Conservation (phyloP, 345 rosid genomes). For the Noccaea caerulescens region DNA sequence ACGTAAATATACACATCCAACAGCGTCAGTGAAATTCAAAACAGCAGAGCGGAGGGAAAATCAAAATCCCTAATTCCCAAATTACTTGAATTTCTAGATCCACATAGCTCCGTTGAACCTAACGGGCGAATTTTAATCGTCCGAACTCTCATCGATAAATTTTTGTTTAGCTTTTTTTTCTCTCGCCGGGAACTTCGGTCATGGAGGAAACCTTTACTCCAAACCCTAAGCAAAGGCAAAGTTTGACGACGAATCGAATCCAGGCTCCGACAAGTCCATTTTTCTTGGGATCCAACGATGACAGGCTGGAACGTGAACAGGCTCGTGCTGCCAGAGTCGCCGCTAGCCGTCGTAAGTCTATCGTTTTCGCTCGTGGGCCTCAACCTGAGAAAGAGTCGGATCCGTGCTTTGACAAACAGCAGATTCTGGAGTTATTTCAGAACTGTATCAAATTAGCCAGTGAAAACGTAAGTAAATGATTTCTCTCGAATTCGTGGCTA, state of each 20-base stretch:
- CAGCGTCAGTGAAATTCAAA: conserved; percentile 45
- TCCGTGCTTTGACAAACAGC: conserved; percentile 72
- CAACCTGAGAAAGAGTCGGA: conserved; percentile 47
- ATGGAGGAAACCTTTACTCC: conserved; percentile 84
- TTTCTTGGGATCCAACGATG: conserved; percentile 84
- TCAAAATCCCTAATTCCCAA: conserved; percentile 40
- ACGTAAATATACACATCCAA: background rate
- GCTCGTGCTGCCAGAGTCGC: conserved; percentile 91
- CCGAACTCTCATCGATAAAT: background rate
- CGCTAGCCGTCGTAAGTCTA: conserved; percentile 75
- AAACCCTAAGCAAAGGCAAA: conserved; percentile 59
- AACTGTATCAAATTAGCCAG: conserved; percentile 96
- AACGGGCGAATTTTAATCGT: conserved; percentile 25
- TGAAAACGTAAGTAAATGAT: conserved; percentile 63
- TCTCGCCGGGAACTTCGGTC: background rate
- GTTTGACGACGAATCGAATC: conserved; percentile 53
- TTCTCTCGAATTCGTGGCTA: conserved; percentile 10
- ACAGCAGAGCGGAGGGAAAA: conserved; percentile 56
- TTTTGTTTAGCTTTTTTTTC: background rate
- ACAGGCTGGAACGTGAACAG: conserved; percentile 78
- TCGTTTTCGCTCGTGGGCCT: conserved; percentile 42
- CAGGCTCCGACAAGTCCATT: conserved; percentile 86
- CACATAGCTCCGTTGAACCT: conserved; percentile 17
- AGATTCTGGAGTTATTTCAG: conserved; percentile 80
- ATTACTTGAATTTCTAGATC: conserved; percentile 18